Percentiles rank a stretch among this genome's conserved stretches.
These are phyloP conservation scores for Mrakia frigida DNA, from an alignment of 768 basidiomycete genomes.

Conservation along the genomic window DNA sequence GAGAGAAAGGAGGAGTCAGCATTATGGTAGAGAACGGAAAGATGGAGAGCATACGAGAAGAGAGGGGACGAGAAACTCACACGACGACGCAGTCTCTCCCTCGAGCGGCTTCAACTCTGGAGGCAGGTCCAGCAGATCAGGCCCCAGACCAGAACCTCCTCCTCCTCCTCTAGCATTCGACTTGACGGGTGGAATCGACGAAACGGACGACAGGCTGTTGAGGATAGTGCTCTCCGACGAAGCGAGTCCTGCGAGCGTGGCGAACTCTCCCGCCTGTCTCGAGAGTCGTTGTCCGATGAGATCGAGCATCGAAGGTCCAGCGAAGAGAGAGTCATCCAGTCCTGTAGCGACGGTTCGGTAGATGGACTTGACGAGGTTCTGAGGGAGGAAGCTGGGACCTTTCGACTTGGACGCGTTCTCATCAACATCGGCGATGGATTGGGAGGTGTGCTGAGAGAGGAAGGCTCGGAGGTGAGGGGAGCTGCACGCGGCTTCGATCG, in stretches of 20 bases:
- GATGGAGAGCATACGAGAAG: neutral
- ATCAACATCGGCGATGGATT: neutral
- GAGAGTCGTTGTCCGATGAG: constrained; percentile 87
- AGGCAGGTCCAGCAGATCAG: constrained; percentile 19
- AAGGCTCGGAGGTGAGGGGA: constrained; percentile 65
- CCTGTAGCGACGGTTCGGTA: constrained; percentile 90
- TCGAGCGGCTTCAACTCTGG: constrained; percentile 67
- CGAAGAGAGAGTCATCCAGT: constrained; percentile 87
- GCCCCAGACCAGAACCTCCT: neutral
- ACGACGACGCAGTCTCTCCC: constrained; percentile 81
- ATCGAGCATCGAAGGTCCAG: constrained; percentile 92
- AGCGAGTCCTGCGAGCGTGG: constrained; percentile 63
- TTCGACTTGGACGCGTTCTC: constrained; percentile 6
- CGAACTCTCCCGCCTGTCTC: constrained; percentile 57
- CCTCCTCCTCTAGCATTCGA: too few relatives aligned
- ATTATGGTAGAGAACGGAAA: neutral
- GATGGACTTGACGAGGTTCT: constrained; percentile 73
- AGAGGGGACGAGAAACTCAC: neutral
- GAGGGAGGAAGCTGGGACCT: constrained; percentile 36
- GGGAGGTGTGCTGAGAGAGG: constrained; percentile 58
- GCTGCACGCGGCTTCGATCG: constrained; percentile 20
- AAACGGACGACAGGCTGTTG: neutral
- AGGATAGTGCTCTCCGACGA: constrained; percentile 44
- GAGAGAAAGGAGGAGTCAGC: neutral
- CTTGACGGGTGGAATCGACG: neutral